Evolutionary conservation across 2,329 filamentous ascomycete species (phyloP).

Genomic region (Epichloe typhina): DNA sequence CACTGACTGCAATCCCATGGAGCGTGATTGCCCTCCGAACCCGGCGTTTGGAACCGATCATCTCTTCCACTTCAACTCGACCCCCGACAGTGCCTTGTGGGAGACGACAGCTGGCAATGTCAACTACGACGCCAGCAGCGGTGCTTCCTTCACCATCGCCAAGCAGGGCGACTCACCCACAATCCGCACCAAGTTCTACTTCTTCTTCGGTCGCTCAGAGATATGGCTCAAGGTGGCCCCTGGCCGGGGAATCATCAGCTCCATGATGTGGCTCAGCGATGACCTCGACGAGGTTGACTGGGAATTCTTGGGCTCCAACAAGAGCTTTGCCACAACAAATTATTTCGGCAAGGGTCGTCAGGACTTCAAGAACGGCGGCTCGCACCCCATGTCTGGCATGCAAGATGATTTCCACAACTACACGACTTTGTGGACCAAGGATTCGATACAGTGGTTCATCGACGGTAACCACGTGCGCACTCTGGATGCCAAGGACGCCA

Average conservation of each 20-base stretch:
- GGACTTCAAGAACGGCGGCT: constrained; percentile 48
- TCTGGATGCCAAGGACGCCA: constrained; percentile 46
- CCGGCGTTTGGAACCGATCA: constrained; percentile 54
- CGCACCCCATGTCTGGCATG: constrained; percentile 41
- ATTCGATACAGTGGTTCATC: constrained; percentile 54
- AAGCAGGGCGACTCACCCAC: constrained; percentile 65
- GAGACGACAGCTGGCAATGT: constrained; percentile 55
- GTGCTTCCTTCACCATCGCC: constrained; percentile 59
- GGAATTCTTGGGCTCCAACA: constrained; percentile 63
- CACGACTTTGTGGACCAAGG: constrained; percentile 58
- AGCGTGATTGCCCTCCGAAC: constrained; percentile 55
- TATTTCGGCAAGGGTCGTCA: constrained; percentile 66
- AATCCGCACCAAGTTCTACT: constrained; percentile 66
- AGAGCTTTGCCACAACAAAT: constrained; percentile 53
- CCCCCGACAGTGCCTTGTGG: constrained; percentile 48
- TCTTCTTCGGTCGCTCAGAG: constrained; percentile 75
- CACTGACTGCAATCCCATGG: constrained; percentile 65
- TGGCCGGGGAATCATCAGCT: constrained; percentile 65
- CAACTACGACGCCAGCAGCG: constrained; percentile 44
- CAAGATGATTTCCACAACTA: constrained; percentile 60
- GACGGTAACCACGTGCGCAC: constrained; percentile 54
- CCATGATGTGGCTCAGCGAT: constrained; percentile 72
- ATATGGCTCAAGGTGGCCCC: constrained; percentile 63
- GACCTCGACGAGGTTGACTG: constrained; percentile 82
- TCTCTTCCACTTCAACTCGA: constrained; percentile 51